phyloP scores from a whole-genome alignment of 2,329 filamentous ascomycete genomes.

The Epichloe brachyelytri region DNA sequence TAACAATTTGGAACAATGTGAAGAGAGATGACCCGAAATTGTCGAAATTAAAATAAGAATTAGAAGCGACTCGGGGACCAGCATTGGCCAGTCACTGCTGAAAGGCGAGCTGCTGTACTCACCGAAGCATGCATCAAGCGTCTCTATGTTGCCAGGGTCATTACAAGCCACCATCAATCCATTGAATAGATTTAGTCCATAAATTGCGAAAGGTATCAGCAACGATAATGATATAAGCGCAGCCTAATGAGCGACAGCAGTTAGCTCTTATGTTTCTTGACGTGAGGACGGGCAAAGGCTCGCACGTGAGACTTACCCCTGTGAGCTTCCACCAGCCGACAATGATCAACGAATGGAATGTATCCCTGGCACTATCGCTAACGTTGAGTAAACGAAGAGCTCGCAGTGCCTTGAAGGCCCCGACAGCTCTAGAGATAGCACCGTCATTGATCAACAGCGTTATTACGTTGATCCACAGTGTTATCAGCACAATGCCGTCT shows the following conservation, averaged over 20 bases:
- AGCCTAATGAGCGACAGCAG: slow-evolving; percentile 32
- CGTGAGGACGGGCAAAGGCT: background rate
- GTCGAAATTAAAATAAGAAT: slow-evolving; percentile 85
- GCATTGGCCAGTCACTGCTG: slow-evolving; percentile 59
- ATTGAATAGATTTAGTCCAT: slow-evolving; percentile 85
- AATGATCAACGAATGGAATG: slow-evolving; percentile 93
- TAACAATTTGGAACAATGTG: slow-evolving; percentile 96
- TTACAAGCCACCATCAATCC: slow-evolving; percentile 74
- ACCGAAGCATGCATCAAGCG: slow-evolving; percentile 64
- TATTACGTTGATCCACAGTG: slow-evolving; percentile 87
- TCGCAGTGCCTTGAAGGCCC: slow-evolving; percentile 91
- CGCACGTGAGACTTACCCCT: slow-evolving; percentile 40
- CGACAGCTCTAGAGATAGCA: slow-evolving; percentile 77
- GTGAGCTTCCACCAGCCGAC: slow-evolving; percentile 90
- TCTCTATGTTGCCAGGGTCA: slow-evolving; percentile 39
- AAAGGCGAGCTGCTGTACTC: slow-evolving; percentile 70
- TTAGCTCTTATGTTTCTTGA: background rate
- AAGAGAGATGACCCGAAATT: slow-evolving; percentile 89
- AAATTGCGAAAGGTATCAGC: slow-evolving; percentile 92
- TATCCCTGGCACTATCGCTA: slow-evolving; percentile 88
- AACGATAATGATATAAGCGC: slow-evolving; percentile 90
- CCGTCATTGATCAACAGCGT: slow-evolving; percentile 73
- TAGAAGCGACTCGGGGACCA: slow-evolving; percentile 67
- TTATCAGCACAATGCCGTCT: slow-evolving; percentile 80
- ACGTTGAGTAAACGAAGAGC: slow-evolving; percentile 87